phyloP scores from a whole-genome alignment of 225 moss, liverwort and hornwort genomes.

The Pleurozium schreberi region DNA sequence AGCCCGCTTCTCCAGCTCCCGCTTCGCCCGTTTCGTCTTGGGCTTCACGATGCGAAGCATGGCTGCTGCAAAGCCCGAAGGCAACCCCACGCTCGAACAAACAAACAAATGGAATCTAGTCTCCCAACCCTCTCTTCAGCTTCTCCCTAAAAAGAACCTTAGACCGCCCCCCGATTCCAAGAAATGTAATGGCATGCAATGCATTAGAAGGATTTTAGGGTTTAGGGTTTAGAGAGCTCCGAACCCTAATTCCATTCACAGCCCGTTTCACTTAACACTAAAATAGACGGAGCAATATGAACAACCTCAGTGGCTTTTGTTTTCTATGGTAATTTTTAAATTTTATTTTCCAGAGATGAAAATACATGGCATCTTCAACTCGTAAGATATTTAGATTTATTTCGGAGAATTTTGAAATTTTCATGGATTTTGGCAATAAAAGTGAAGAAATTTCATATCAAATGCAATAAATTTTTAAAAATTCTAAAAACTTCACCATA shows the following conservation, averaged over 20 bases:
- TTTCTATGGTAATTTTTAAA: too few relatives aligned
- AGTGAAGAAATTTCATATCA: neutral
- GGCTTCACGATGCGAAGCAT: slow-evolving; percentile 96
- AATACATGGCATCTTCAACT: neutral
- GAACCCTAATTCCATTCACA: neutral
- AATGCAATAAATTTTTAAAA: too few relatives aligned
- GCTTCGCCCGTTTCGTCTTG: slow-evolving; percentile 74
- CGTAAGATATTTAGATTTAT: rapidly evolving
- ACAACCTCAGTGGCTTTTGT: neutral
- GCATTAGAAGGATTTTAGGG: neutral
- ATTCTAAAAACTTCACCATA: neutral
- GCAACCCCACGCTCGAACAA: neutral
- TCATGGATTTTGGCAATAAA: neutral
- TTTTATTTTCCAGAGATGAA: too few relatives aligned
- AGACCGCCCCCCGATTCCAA: neutral
- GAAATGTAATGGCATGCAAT: neutral
- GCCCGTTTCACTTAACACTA: neutral
- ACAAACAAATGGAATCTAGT: neutral
- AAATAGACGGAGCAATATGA: neutral
- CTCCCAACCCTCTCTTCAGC: neutral
- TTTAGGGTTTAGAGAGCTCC: neutral
- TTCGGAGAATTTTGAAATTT: too few relatives aligned
- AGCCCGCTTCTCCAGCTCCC: slow-evolving; percentile 80
- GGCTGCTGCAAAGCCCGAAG: slow-evolving; percentile 8
- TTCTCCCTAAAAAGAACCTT: neutral